These are phyloP conservation scores for Clausena lansium DNA, from an alignment of 345 rosid genomes.

Conservation along the genomic window DNA sequence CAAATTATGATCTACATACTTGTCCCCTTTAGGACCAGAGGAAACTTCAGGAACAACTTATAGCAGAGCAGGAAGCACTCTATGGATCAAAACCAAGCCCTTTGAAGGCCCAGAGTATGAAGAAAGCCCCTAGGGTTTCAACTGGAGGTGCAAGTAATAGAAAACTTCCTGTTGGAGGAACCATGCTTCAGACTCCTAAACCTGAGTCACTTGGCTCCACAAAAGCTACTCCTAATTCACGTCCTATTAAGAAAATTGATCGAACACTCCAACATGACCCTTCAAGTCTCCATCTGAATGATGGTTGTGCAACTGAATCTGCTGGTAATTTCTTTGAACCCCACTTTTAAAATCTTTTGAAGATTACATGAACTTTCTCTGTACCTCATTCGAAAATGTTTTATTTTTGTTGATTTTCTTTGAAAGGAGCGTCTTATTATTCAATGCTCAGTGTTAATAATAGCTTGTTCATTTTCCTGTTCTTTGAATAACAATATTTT, in stretches of 20 bases:
- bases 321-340: conserved; percentile 44
- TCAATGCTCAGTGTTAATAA: neutral
- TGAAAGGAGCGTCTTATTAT: neutral
- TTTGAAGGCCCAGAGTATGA: conserved; percentile 66
- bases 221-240: conserved; percentile 44
- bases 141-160: conserved; percentile 71
- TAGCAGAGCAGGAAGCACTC: conserved; percentile 88
- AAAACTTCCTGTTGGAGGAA: conserved; percentile 75
- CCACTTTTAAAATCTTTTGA: neutral
- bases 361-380: neutral
- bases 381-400: neutral
- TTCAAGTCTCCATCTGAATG: conserved; percentile 38
- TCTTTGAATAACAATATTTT: neutral
- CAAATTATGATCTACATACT: neutral
- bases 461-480: neutral
- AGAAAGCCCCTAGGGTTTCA: conserved; percentile 72
- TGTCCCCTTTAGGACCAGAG: conserved; percentile 73
- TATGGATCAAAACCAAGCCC: conserved; percentile 98
- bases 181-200: conserved; percentile 65
- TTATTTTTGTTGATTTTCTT: neutral
- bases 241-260: conserved; percentile 55
- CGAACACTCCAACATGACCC: conserved; percentile 35
- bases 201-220: conserved; percentile 42
- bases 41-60: conserved; percentile 92
- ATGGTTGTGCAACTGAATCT: conserved; percentile 45